Evolutionary conservation across 2,329 filamentous ascomycete genomes (phyloP), one percentile per base, ranked within the genome.

Genomic region (Graphium sp.): DNA sequence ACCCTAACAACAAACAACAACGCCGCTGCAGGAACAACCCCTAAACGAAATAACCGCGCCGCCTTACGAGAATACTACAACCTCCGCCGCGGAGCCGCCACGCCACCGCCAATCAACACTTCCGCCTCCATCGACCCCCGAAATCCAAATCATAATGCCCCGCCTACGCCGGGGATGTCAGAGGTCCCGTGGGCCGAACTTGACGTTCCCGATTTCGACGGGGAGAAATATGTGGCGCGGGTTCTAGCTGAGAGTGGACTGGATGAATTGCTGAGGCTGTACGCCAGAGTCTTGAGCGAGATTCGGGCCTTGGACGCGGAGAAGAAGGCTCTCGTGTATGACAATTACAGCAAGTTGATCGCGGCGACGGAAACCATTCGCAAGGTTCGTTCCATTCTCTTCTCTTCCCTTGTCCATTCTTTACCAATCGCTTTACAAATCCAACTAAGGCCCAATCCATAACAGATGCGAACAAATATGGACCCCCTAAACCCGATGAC

Each of bases 281-380:
- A 89, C 46, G 73, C 76, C 26, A 64, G 69, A 14, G 60, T 87
- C 7, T 53, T 87, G 39, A 66, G 72, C 39, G 87, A 95, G 54
- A 87, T 93, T 26, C 60, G 84, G 21, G 85, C 82, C 3, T 62
- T 98, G 12, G 89, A 95, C 44, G 87, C 87, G 15, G 89, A 98
- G 62, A 79, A 89, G 51, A 98, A 98, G 55, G 85, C 87, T 2
- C 56, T 98, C 35, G 89, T 98, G 5, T 98, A 98, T 50, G 87
- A 98, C 49, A 98, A 98, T 48, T 98, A 95, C 52, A 89, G 79
- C 40, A 95, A 95, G 55, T 56, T 98, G 39, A 94, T 98, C 39
- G 71, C 77, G n/a, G 89, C 89, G 2, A 94, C 91, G 8, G 87
- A 93, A 51, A 95, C 87, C 4, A 98, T 98, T 43, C 69, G 80